These are phyloP conservation scores for Cicer pinnatifidum DNA, from an alignment of 306 rosid genomes.

Conservation along the genomic window DNA sequence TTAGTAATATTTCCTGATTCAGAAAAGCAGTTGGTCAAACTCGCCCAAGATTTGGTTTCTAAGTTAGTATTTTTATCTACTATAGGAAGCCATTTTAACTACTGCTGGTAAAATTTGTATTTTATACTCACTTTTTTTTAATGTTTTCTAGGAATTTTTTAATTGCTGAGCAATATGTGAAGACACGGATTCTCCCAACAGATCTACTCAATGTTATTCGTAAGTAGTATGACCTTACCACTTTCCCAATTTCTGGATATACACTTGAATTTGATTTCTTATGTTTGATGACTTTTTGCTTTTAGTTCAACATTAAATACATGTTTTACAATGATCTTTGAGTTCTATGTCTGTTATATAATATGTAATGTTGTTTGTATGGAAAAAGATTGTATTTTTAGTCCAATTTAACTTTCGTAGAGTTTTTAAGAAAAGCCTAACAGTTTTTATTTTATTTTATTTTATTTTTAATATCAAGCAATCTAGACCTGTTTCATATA, in stretches of 20 bases:
- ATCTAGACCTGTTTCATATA: constrained; percentile 22
- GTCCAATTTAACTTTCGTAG: constrained; percentile 12
- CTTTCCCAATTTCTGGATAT: constrained; percentile 18
- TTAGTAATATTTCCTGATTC: constrained; percentile 88
- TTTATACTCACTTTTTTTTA: constrained; percentile 36
- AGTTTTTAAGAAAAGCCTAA: background rate
- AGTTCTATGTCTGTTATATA: constrained; percentile 14
- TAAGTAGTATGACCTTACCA: constrained; percentile 53
- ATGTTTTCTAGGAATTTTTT: constrained; percentile 49
- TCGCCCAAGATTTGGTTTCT: constrained; percentile 68
- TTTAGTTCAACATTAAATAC: constrained; percentile 29
- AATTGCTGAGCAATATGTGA: constrained; percentile 62
- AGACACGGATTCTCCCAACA: constrained; percentile 61
- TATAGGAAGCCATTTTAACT: constrained; percentile 30
- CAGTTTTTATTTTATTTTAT: background rate
- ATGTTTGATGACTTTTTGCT: constrained; percentile 21
- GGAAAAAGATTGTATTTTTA: background rate
- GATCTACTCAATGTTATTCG: constrained; percentile 71
- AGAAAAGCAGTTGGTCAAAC: constrained; percentile 68
- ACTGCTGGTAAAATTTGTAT: constrained; percentile 21
- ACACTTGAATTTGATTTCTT: constrained; percentile 30
- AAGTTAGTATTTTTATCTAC: constrained; percentile 58
- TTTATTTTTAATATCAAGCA: background rate
- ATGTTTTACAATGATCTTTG: background rate
- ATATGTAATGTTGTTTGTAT: constrained; percentile 22